Evolutionary conservation across 176 grass and related monocot species (phyloP).

Genomic region (Leersia perrieri): DNA sequence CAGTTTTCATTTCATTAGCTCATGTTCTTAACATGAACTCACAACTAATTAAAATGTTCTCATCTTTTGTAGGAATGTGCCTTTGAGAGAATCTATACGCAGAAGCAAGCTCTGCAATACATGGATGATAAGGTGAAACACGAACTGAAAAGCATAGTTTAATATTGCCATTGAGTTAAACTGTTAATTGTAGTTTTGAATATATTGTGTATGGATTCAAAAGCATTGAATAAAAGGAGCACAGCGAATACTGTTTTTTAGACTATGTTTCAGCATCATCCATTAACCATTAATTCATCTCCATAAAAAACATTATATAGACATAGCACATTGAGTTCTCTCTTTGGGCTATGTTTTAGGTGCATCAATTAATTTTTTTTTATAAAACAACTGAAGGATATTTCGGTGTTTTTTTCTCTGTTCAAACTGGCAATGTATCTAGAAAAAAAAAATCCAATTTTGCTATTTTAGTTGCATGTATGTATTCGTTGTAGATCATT

Average conservation of each 20-base stretch:
- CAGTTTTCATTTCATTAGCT: neutral
- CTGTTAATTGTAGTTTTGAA: neutral
- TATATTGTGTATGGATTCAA: neutral
- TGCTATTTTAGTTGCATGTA: slow-evolving; percentile 27
- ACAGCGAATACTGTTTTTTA: neutral
- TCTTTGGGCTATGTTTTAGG: neutral
- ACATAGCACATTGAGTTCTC: neutral
- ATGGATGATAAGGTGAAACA: slow-evolving; percentile 76
- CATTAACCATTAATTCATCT: neutral
- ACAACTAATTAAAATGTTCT: slow-evolving; percentile 1
- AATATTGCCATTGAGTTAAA: slow-evolving; percentile 4
- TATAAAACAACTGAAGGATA: neutral
- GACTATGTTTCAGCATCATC: neutral
- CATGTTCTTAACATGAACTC: neutral
- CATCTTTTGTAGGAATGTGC: slow-evolving; percentile 76
- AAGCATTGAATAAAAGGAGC: neutral
- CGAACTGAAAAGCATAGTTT: neutral
- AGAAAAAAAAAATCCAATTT: neutral
- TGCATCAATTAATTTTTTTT: neutral
- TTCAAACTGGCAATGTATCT: neutral
- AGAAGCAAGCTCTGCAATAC: slow-evolving; percentile 72
- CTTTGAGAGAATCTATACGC: slow-evolving; percentile 91
- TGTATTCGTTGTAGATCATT: slow-evolving; percentile 2
- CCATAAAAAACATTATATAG: neutral
- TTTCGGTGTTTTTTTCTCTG: neutral